These are phyloP conservation scores for Phytopythium oedochilum DNA, from an alignment of 352 stramenopile species.

Conservation along the genomic window DNA sequence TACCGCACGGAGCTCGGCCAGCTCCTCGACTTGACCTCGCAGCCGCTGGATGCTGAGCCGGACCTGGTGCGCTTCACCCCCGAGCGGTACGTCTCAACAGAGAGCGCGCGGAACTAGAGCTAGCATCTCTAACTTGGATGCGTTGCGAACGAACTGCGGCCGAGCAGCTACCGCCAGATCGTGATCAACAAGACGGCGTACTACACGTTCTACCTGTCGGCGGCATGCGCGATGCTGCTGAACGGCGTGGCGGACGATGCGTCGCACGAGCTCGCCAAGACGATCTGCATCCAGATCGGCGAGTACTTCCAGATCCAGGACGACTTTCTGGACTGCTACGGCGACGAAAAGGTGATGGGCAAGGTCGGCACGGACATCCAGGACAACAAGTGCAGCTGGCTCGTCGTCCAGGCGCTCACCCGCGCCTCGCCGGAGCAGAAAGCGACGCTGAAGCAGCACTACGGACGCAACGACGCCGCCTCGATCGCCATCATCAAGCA, in stretches of 20 bases:
- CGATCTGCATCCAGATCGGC: constrained; percentile 96
- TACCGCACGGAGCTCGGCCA: constrained; percentile 97
- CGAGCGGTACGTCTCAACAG: constrained; percentile 67
- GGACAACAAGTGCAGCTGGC: constrained; percentile 99
- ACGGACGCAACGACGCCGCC: constrained; percentile 79
- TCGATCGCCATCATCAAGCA: constrained; percentile 90
- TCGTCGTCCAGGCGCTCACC: constrained; percentile 94
- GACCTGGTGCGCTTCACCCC: constrained; percentile 93
- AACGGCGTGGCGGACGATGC: constrained; percentile 76
- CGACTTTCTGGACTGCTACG: constrained; percentile 99
- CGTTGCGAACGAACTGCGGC: background rate
- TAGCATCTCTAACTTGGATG: background rate
- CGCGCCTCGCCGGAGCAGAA: constrained; percentile 70
- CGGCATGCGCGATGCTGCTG: constrained; percentile 89
- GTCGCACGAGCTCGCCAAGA: constrained; percentile 81
- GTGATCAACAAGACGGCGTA: constrained; percentile 99
- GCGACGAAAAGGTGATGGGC: constrained; percentile 89
- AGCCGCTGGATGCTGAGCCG: constrained; percentile 72
- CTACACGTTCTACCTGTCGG: constrained; percentile 99
- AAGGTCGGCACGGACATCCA: constrained; percentile 98
- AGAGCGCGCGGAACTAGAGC: no score
- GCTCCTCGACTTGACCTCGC: constrained; percentile 88
- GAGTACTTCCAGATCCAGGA: constrained; percentile 99
- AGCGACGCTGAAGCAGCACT: constrained; percentile 89
- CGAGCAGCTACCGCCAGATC: constrained; percentile 80